Percentiles rank a stretch among this genome's conserved stretches.
Conservation (phyloP, 2,329 filamentous ascomycete species). For the Blastomyces silverae region DNA sequence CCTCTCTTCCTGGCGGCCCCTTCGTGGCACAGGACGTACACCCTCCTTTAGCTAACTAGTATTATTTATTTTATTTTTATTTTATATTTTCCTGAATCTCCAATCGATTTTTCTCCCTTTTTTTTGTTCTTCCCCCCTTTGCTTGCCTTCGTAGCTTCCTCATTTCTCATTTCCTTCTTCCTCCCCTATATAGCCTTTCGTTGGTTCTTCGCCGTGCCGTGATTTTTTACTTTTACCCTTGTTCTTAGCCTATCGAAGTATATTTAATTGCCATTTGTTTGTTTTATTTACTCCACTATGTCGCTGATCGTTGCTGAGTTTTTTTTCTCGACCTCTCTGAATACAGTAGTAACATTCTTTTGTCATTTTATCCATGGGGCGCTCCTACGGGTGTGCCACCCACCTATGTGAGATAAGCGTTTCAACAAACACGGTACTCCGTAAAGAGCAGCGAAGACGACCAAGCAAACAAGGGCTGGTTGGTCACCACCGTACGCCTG, state of each 20-base stretch:
- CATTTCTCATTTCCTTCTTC: not conserved
- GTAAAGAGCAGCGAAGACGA: no score
- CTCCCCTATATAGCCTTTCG: no score
- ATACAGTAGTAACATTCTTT: no score
- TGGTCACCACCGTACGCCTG: no score
- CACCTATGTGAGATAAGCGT: no score
- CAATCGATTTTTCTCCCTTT: not conserved
- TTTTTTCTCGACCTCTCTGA: no score
- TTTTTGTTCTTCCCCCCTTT: not conserved
- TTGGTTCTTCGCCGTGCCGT: not conserved
- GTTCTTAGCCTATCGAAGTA: not conserved
- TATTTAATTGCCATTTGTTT: not conserved
- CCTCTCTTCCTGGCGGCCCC: not conserved
- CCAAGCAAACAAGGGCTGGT: no score
- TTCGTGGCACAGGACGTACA: not conserved
- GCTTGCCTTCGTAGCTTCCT: not conserved
- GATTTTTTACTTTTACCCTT: not conserved
- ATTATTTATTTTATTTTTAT: not conserved
- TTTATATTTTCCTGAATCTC: not conserved
- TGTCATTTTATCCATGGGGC: no score
- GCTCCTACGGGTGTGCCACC: no score
- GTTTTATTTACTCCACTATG: not conserved
- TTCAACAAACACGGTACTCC: no score
- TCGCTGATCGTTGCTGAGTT: not conserved
- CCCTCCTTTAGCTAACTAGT: not conserved